These are phyloP conservation scores for Hypericum perforatum DNA, from an alignment of 345 rosid species.

Conservation along the genomic window DNA sequence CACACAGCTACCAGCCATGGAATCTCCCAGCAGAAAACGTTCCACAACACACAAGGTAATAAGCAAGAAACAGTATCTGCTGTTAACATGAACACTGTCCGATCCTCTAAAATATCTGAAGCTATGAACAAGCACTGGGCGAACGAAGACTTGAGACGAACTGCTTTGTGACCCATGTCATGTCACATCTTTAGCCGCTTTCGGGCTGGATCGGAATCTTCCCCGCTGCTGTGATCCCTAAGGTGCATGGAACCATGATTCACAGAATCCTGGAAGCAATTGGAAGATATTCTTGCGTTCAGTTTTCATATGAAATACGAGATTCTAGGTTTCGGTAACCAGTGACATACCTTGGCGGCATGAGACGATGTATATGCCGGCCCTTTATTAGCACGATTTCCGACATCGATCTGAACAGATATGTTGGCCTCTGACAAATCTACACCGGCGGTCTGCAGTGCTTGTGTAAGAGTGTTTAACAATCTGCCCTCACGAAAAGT, in stretches of 20 bases:
- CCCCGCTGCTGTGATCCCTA: constrained; percentile 35
- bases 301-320: background rate
- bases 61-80: too few relatives aligned
- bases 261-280: constrained; percentile 19
- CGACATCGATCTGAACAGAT: constrained; percentile 26
- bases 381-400: constrained; percentile 51
- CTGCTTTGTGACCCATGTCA: background rate
- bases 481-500: constrained; percentile 18
- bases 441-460: constrained; percentile 20
- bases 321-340: background rate
- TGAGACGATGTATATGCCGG: constrained; percentile 27
- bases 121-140: background rate
- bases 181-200: constrained; percentile 55
- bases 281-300: background rate
- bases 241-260: constrained; percentile 30
- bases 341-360: constrained; percentile 34
- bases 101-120: too few relatives aligned
- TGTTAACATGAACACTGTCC: too few relatives aligned
- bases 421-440: constrained; percentile 23
- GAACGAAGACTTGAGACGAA: constrained; percentile 5
- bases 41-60: too few relatives aligned
- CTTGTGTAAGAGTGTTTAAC: constrained; percentile 18
- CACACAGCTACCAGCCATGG: too few relatives aligned
- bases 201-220: constrained; percentile 45
- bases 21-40: too few relatives aligned